Evolutionary conservation across 75 land plant species (phyloP), one percentile per base, ranked within the genome.

Genomic region (Chamaecyparis obtusa): DNA sequence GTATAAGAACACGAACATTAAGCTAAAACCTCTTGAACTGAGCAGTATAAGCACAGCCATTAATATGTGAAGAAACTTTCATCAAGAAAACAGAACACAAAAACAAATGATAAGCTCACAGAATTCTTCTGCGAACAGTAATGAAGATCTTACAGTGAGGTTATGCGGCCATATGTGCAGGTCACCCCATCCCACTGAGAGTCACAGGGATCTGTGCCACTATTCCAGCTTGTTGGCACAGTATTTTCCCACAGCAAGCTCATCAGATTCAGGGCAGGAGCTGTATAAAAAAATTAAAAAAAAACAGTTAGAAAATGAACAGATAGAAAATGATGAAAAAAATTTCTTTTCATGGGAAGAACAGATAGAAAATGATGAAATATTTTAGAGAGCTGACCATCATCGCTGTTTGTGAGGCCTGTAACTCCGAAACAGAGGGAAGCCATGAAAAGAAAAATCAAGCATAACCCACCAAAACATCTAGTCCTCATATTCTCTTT

Each of bases 131-230:
- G n/a, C n/a, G n/a, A n/a, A n/a, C n/a, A n/a, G n/a, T n/a, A n/a
- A n/a, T n/a, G n/a, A 9, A 48, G 21, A 85, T n/a, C 35, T n/a
- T 36, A 9, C 39, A 78, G 51, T 48, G 51, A 48, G 11, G 51
- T 48, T 48, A 48, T 9, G 11, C 51, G 51, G 11, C 51, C 51
- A 33, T 14, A 27, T 56, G 41, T 35, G 86, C 86, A 85, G 86
- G 9, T 35, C 14, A 85, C 44, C n/a, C 86, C 86, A 85, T 64
- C 86, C 86, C 86, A 85, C 10, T 13, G 57, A 35, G 74, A 9
- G 19, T 78, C 86, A 33, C 86, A 85, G 27, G 86, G 86, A 35
- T 85, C 86, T 7, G 37, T 8, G 11, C 74, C 74, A 19, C 5
- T 36, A 9, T 9, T 48, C 86, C 86, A 85, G n/a, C 4, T 60